Evolutionary conservation across 768 basidiomycete species (phyloP).

Genomic region (Suillus subalutaceus): DNA sequence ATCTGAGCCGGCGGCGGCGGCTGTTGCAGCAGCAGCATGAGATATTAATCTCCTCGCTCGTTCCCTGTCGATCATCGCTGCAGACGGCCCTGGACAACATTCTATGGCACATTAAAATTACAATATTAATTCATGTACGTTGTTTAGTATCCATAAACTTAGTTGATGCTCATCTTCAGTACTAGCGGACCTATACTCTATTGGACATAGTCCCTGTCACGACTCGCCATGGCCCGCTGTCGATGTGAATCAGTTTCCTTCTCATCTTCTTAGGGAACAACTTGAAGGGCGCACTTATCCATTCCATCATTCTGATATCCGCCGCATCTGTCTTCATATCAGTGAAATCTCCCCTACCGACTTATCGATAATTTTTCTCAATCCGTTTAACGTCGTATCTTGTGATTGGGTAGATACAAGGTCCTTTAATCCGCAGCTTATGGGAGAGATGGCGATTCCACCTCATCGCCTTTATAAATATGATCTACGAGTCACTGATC

Average conservation of each 20-base stretch:
- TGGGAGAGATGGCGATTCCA: neutral
- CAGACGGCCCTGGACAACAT: neutral
- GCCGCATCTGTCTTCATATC: too few relatives aligned
- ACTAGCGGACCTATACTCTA: neutral
- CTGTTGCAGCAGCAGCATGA: conserved; percentile 5
- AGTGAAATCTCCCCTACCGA: too few relatives aligned
- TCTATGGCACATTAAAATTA: neutral
- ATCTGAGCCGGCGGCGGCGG: neutral
- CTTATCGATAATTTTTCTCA: neutral
- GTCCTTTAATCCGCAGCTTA: too few relatives aligned
- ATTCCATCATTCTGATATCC: neutral
- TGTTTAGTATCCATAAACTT: neutral
- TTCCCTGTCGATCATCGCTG: neutral
- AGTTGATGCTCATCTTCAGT: too few relatives aligned
- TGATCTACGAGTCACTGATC: neutral
- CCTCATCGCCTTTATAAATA: neutral
- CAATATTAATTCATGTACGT: neutral
- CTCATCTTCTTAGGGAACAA: neutral
- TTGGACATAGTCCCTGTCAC: neutral
- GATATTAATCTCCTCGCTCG: too few relatives aligned
- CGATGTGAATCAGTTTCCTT: neutral
- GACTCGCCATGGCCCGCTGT: neutral
- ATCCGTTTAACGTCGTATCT: neutral
- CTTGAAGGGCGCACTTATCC: neutral
- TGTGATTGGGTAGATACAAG: too few relatives aligned